A percentile compares a stretch with the other conserved stretches of the same genome.
Evolutionary conservation across 2,329 filamentous ascomycete species (phyloP).

Genomic region (Periconia sp.): DNA sequence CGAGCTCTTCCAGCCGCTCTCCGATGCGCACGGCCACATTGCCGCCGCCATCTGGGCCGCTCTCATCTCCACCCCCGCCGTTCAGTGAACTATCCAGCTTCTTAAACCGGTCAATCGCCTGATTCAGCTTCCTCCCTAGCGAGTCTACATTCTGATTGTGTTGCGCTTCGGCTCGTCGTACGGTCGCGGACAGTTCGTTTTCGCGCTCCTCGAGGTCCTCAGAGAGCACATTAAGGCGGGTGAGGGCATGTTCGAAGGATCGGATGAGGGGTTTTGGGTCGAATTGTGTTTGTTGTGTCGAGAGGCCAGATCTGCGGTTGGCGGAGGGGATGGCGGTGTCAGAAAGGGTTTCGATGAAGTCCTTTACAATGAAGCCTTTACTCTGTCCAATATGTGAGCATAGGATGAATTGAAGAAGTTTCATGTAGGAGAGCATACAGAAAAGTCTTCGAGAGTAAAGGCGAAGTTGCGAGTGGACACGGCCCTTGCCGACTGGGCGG

Average conservation of each 20-base stretch:
- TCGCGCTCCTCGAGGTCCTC: conserved; percentile 88
- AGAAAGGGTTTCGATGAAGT: conserved; percentile 92
- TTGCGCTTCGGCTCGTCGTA: conserved; percentile 86
- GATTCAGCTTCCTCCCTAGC: conserved; percentile 83
- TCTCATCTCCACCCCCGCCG: conserved; percentile 55
- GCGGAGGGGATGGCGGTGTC: conserved; percentile 78
- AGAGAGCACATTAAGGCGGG: conserved; percentile 68
- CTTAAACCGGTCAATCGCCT: conserved; percentile 90
- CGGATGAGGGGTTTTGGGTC: conserved; percentile 96
- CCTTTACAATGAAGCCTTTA: conserved; percentile 91
- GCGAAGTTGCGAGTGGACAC: conserved; percentile 65
- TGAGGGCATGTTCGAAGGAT: conserved; percentile 79
- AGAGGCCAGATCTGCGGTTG: conserved; percentile 69
- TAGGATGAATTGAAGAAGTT: too few species aligned
- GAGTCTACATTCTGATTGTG: conserved; percentile 90
- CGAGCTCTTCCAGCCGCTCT: conserved; percentile 88
- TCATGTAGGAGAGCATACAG: conserved; percentile 33
- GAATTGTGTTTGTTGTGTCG: conserved; percentile 57
- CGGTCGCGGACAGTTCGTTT: conserved; percentile 86
- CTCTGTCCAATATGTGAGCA: conserved; percentile 27
- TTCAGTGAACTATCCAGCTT: conserved; percentile 83
- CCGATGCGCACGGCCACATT: conserved; percentile 94
- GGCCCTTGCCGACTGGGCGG: conserved; percentile 43
- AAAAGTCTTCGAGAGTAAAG: conserved; percentile 80
- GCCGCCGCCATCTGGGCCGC: conserved; percentile 63